Percentiles rank a stretch among this genome's conserved stretches.
Conservation (phyloP, 2,329 filamentous ascomycete species). For the Penicillium sp. region DNA sequence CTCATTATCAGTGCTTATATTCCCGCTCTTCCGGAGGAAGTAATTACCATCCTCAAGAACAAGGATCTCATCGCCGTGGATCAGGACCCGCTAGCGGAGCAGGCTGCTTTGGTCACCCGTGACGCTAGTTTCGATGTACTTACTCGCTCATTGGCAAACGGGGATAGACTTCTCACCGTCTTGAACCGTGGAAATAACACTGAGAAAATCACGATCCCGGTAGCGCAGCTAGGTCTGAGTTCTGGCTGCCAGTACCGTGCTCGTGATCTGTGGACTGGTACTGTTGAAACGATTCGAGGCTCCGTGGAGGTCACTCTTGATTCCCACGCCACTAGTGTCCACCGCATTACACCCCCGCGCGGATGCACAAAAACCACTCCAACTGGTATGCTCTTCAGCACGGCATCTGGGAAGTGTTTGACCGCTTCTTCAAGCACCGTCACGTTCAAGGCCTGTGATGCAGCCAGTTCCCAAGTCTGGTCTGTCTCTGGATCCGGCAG, state of each 20-base stretch:
- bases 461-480: constrained; percentile 47
- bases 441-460: constrained; percentile 40
- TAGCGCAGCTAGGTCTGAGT: constrained; percentile 40
- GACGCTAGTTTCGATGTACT: constrained; percentile 47
- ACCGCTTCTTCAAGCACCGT: constrained; percentile 34
- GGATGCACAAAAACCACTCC: constrained; percentile 34
- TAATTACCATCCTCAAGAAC: constrained; percentile 42
- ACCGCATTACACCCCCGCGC: constrained; percentile 40
- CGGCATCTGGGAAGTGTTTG: constrained; percentile 46
- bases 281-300: constrained; percentile 22
- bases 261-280: constrained; percentile 48
- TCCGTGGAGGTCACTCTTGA: constrained; percentile 31
- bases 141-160: constrained; percentile 48
- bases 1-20: constrained; percentile 51
- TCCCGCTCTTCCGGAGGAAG: constrained; percentile 34
- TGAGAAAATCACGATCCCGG: constrained; percentile 31
- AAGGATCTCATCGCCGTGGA: constrained; percentile 45
- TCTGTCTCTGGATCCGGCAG: constrained; percentile 22
- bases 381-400: constrained; percentile 54
- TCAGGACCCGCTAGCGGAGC: constrained; percentile 45
- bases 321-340: constrained; percentile 45
- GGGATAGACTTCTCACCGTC: constrained; percentile 49
- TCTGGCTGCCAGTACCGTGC: constrained; percentile 31
- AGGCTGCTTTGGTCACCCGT: constrained; percentile 50
- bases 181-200: constrained; percentile 44